Conservation (phyloP, 495 filamentous ascomycete genomes). For the Cercophora newfieldiana region DNA sequence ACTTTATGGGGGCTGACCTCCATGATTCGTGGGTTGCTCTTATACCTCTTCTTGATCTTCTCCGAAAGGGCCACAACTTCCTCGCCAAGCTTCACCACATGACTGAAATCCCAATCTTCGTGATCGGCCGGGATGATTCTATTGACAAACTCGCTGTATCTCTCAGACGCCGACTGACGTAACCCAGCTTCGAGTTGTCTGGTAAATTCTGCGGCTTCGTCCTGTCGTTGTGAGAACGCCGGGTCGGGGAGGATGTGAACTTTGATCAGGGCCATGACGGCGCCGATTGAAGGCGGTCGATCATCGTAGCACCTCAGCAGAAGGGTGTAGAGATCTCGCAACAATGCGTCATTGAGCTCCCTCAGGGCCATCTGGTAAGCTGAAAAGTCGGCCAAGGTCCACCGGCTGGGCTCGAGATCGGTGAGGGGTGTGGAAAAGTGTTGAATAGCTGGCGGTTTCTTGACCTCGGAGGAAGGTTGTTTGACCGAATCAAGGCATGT, state of each 20-base stretch:
- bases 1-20: conserved; percentile 83
- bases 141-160: conserved; percentile 71
- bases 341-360: conserved; percentile 74
- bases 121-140: conserved; percentile 71
- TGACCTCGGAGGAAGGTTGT: conserved; percentile 58
- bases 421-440: conserved; percentile 41
- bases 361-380: conserved; percentile 73
- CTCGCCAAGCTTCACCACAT: conserved; percentile 86
- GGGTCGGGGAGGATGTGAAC: conserved; percentile 80
- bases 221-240: conserved; percentile 65
- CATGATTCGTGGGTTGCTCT: conserved; percentile 85
- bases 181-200: conserved; percentile 72
- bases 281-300: conserved; percentile 77
- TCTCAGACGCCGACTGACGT: conserved; percentile 66
- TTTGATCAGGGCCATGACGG: conserved; percentile 79
- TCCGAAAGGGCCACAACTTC: conserved; percentile 77
- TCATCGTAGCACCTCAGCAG: conserved; percentile 84
- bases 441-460: conserved; percentile 49
- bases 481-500: conserved; percentile 80
- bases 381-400: conserved; percentile 79
- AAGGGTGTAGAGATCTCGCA: conserved; percentile 84
- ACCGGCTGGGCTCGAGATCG: conserved; percentile 54
- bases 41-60: conserved; percentile 88
- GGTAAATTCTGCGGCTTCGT: conserved; percentile 67
- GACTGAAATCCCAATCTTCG: conserved; percentile 78